A percentile compares a stretch with the other conserved stretches of the same genome.
Evolutionary conservation across 768 basidiomycete genomes (phyloP).

Genomic region (Trametes elegans): DNA sequence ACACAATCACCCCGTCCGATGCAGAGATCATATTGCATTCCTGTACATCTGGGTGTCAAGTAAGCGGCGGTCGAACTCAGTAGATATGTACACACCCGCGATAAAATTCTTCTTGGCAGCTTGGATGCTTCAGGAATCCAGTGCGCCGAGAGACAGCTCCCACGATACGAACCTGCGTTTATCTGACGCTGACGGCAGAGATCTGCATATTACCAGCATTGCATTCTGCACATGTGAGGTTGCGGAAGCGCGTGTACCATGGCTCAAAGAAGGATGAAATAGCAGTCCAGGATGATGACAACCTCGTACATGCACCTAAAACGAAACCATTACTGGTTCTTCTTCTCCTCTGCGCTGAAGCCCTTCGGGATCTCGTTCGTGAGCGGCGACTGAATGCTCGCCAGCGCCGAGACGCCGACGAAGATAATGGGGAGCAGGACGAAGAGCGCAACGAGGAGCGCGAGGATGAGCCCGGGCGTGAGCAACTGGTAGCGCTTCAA

Average conservation of each 20-base stretch:
- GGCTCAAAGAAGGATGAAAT: background rate
- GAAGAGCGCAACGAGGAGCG: slow-evolving; percentile 64
- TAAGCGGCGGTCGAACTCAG: too few relatives aligned
- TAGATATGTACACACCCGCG: too few relatives aligned
- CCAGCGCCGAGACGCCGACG: slow-evolving; percentile 61
- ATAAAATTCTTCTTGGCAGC: too few relatives aligned
- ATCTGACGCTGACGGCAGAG: too few relatives aligned
- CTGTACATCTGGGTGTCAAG: too few relatives aligned
- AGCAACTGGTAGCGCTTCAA: slow-evolving; percentile 75
- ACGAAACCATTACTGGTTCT: slow-evolving; percentile 55
- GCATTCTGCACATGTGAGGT: too few relatives aligned
- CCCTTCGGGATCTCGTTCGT: slow-evolving; percentile 63
- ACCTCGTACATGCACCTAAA: slow-evolving; percentile 2
- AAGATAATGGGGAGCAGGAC: slow-evolving; percentile 64
- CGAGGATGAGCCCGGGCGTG: slow-evolving; percentile 69
- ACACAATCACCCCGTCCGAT: too few relatives aligned
- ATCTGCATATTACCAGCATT: too few relatives aligned
- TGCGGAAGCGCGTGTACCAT: background rate
- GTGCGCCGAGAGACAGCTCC: too few relatives aligned
- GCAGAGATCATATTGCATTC: too few relatives aligned
- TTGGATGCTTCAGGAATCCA: too few relatives aligned
- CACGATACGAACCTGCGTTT: too few relatives aligned
- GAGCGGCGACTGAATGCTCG: slow-evolving; percentile 71
- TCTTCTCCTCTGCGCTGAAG: slow-evolving; percentile 68
- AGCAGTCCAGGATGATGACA: slow-evolving; percentile 7